Percentiles rank a stretch among this genome's conserved stretches.
phyloP scores from a whole-genome alignment of 148 eudicot genomes.

The Rhododendron griersonianum region DNA sequence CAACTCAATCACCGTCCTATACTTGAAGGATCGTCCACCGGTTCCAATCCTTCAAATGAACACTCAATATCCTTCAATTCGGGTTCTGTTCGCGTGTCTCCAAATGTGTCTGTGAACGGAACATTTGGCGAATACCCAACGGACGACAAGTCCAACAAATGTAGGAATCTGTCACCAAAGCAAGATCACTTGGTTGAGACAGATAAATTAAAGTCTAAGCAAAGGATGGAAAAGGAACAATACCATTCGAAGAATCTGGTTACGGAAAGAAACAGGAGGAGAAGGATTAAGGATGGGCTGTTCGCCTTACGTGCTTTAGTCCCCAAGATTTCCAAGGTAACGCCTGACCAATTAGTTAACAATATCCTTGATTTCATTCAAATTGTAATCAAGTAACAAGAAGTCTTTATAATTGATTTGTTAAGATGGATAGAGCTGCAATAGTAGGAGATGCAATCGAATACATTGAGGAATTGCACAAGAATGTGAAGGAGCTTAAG shows the following conservation, averaged over 20 bases:
- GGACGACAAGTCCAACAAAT: not conserved
- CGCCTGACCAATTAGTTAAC: not conserved
- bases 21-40: slow-evolving; percentile 51
- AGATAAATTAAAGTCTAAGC: slow-evolving; percentile 13
- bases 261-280: slow-evolving; percentile 22
- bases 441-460: slow-evolving; percentile 71
- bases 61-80: slow-evolving; percentile 28
- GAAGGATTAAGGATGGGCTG: slow-evolving; percentile 14
- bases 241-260: slow-evolving; percentile 17
- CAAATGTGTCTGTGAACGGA: slow-evolving; percentile 22
- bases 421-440: slow-evolving; percentile 66
- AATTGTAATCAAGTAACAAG: not conserved
- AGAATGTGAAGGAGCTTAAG: slow-evolving; percentile 27
- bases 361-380: not conserved
- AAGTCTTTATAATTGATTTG: not conserved
- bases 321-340: slow-evolving; percentile 87
- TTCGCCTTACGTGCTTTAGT: slow-evolving; percentile 18
- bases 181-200: slow-evolving; percentile 8
- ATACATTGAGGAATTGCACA: slow-evolving; percentile 61
- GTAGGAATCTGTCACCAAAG: not conserved
- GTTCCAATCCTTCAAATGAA: slow-evolving; percentile 45
- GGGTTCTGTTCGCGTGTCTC: slow-evolving; percentile 29
- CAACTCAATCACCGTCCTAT: slow-evolving; percentile 18
- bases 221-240: slow-evolving; percentile 3
- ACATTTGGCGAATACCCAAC: slow-evolving; percentile 9